These are phyloP conservation scores for Fallopia convolvulus DNA, from an alignment of 148 eudicot genomes.

Conservation along the genomic window DNA sequence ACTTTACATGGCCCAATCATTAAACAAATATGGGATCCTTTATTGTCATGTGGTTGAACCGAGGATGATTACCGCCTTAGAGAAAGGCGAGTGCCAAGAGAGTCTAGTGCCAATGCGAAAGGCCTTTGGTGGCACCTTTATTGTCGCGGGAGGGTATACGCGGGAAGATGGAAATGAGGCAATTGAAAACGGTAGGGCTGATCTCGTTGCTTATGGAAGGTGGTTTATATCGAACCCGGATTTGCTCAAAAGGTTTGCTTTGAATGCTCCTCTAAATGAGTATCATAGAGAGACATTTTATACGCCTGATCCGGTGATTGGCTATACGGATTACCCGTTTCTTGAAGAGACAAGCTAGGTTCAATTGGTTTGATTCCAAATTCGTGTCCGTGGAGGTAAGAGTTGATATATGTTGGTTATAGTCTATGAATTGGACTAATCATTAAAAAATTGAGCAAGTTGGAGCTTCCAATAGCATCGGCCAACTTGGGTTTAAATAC, in stretches of 20 bases:
- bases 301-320: constrained; percentile 35
- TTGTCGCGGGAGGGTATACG: constrained; percentile 37
- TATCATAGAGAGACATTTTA: constrained; percentile 40
- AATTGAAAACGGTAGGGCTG: constrained; percentile 17
- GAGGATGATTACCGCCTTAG: constrained; percentile 27
- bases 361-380: too few relatives aligned
- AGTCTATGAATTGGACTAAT: too few relatives aligned
- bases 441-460: too few relatives aligned
- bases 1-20: constrained; percentile 30
- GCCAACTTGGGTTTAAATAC: too few relatives aligned
- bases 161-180: constrained; percentile 35
- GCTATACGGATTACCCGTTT: constrained; percentile 51
- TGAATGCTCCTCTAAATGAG: constrained; percentile 41
- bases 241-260: constrained; percentile 31
- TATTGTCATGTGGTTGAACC: constrained; percentile 37
- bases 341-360: constrained; percentile 17
- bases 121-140: constrained; percentile 36
- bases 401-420: too few relatives aligned
- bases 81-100: constrained; percentile 13
- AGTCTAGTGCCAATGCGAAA: constrained; percentile 29
- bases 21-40: constrained; percentile 20
- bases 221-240: constrained; percentile 41
- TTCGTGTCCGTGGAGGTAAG: too few relatives aligned
- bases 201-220: constrained; percentile 41
- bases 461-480: too few relatives aligned